Conservation (phyloP, 2,329 filamentous ascomycete species). For the Colletotrichum sp. region DNA sequence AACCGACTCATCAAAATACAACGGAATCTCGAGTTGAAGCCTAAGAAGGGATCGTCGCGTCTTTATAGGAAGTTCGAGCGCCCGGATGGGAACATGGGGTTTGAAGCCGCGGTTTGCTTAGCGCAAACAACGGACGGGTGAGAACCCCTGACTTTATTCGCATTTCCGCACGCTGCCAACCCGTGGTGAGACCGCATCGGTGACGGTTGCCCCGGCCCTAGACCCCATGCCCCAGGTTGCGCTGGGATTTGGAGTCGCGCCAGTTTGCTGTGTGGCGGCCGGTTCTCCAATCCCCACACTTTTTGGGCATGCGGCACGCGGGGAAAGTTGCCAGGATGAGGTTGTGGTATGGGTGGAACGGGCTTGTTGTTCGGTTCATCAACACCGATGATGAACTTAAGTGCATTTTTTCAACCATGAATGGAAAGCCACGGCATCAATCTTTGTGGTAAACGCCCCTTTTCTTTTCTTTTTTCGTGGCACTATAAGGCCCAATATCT, state of each 20-base stretch:
- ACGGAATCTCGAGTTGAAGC: not conserved
- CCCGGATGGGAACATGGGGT: slow-evolving; percentile 1
- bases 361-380: slow-evolving; percentile 3
- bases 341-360: not conserved
- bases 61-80: slow-evolving; percentile 12
- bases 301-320: slow-evolving; percentile 11
- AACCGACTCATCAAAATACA: slow-evolving; percentile 11
- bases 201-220: slow-evolving; percentile 12
- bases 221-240: slow-evolving; percentile 10
- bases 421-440: not conserved
- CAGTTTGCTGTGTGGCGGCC: not conserved
- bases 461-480: not conserved
- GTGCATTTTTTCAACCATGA: not conserved
- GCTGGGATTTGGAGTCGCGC: not conserved
- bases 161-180: not conserved
- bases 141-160: not conserved
- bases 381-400: not conserved
- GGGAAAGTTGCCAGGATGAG: slow-evolving; percentile 7
- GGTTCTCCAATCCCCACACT: slow-evolving; percentile 15
- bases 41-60: slow-evolving; percentile 15
- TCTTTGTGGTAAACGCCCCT: not conserved
- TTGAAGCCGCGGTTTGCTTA: not conserved
- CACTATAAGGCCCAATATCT: not conserved
- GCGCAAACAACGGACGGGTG: not conserved
- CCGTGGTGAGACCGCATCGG: slow-evolving; percentile 3